A percentile compares a stretch with the other conserved stretches of the same genome.
phyloP scores from a whole-genome alignment of 2,329 filamentous ascomycete genomes.

The Cladophialophora bantiana region DNA sequence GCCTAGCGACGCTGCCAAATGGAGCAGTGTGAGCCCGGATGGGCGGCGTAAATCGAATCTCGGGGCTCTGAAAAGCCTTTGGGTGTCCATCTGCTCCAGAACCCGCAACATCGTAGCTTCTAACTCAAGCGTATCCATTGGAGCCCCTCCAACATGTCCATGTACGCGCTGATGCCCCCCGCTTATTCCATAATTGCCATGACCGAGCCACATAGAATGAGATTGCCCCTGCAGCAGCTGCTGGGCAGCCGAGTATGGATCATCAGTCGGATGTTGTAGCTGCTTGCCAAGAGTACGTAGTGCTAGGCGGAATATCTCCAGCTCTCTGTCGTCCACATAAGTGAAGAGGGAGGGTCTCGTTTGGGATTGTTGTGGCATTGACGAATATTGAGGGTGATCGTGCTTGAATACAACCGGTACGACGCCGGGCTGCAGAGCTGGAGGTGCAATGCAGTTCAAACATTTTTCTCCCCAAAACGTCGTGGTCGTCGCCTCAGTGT shows the following conservation, averaged over 20 bases:
- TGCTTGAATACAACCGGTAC: slow-evolving; percentile 75
- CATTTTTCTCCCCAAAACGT: slow-evolving; percentile 82
- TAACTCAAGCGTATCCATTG: slow-evolving; percentile 58
- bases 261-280: slow-evolving; percentile 56
- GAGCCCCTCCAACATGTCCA: slow-evolving; percentile 52
- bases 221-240: slow-evolving; percentile 46
- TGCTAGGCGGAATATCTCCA: slow-evolving; percentile 55
- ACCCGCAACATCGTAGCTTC: slow-evolving; percentile 74
- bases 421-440: slow-evolving; percentile 69
- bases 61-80: slow-evolving; percentile 52
- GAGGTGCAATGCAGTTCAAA: slow-evolving; percentile 79
- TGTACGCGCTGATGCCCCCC: slow-evolving; percentile 56
- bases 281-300: slow-evolving; percentile 56
- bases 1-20: slow-evolving; percentile 77
- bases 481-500: slow-evolving; percentile 71
- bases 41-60: slow-evolving; percentile 69
- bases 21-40: slow-evolving; percentile 81
- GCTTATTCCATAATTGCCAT: slow-evolving; percentile 48
- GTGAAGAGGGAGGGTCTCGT: slow-evolving; percentile 67
- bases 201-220: slow-evolving; percentile 37
- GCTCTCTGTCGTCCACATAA: slow-evolving; percentile 64
- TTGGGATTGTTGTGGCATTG: slow-evolving; percentile 52
- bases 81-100: slow-evolving; percentile 74
- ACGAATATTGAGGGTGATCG: slow-evolving; percentile 57
- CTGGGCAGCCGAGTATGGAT: slow-evolving; percentile 57